A percentile compares a stretch with the other conserved stretches of the same genome.
Evolutionary conservation across 371 early-diverging fungal genomes (phyloP).

Genomic region (Rhizopus sp.): DNA sequence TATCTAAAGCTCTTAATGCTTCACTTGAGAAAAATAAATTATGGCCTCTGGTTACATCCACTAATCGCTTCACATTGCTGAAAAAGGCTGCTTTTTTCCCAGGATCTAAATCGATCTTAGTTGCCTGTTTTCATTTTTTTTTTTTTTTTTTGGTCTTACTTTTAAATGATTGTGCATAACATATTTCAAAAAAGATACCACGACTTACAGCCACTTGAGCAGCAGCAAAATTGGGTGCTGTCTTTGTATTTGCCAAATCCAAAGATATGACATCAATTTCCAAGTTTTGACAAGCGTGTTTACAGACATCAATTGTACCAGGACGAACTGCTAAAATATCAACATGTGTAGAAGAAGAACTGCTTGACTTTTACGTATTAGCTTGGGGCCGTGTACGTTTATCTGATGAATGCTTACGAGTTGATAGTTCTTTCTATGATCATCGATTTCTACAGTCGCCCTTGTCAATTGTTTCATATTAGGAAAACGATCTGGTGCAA

Average conservation of each 20-base stretch:
- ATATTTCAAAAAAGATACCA: slow-evolving; percentile 87
- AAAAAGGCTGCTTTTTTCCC: slow-evolving; percentile 66
- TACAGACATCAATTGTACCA: slow-evolving; percentile 74
- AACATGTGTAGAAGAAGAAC: slow-evolving; percentile 57
- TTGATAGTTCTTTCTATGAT: slow-evolving; percentile 64
- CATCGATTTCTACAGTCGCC: slow-evolving; percentile 64
- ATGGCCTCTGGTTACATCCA: slow-evolving; percentile 84
- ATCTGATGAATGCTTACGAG: slow-evolving; percentile 41
- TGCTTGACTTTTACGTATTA: slow-evolving; percentile 37
- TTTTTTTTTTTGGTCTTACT: slow-evolving; percentile 48
- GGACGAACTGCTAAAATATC: slow-evolving; percentile 89
- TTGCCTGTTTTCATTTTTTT: slow-evolving; percentile 1
- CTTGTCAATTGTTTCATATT: slow-evolving; percentile 61
- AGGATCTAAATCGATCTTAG: slow-evolving; percentile 44
- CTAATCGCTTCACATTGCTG: slow-evolving; percentile 72
- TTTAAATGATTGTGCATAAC: slow-evolving; percentile 73
- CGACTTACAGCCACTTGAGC: slow-evolving; percentile 73
- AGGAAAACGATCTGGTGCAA: slow-evolving; percentile 36
- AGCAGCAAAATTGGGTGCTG: slow-evolving; percentile 66
- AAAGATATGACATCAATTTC: slow-evolving; percentile 91
- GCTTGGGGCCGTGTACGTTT: slow-evolving; percentile 5
- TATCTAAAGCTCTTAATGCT: slow-evolving; percentile 75
- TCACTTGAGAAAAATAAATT: slow-evolving; percentile 87
- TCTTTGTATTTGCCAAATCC: slow-evolving; percentile 60
- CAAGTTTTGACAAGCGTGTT: slow-evolving; percentile 72